phyloP scores from a whole-genome alignment of 1,139 yeast species.

The Pichia sp. region DNA sequence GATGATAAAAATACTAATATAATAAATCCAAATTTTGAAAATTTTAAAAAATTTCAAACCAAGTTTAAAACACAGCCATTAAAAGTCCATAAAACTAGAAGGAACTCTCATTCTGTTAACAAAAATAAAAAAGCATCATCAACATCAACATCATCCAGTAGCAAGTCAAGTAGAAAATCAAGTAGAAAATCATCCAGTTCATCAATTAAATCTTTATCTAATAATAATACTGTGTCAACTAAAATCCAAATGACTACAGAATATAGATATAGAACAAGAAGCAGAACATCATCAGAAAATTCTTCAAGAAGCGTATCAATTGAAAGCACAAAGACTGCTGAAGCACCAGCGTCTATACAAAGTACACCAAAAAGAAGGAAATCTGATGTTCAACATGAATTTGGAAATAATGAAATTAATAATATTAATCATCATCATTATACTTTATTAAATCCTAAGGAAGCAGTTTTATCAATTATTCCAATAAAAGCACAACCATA shows the following conservation, averaged over 20 bases:
- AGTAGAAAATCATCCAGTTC: slow-evolving; percentile 7
- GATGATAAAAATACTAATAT: background rate
- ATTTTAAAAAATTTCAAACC: slow-evolving; percentile 8
- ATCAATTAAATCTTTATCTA: background rate
- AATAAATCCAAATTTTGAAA: background rate
- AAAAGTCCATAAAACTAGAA: slow-evolving; percentile 12
- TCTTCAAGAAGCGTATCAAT: slow-evolving; percentile 7
- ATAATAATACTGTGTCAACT: background rate
- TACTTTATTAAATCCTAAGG: background rate
- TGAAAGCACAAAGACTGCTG: slow-evolving; percentile 14
- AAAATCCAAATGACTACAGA: background rate
- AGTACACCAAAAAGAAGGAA: slow-evolving; percentile 5
- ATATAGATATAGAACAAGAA: slow-evolving; percentile 1
- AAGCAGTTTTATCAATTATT: background rate
- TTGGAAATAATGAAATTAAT: no score
- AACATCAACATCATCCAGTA: background rate
- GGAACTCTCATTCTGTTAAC: slow-evolving; percentile 7
- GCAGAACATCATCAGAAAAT: slow-evolving; percentile 6
- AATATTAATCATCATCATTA: no score
- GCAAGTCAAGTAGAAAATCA: background rate
- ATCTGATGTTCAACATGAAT: no score
- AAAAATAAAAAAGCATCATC: background rate
- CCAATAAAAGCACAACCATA: slow-evolving; percentile 2
- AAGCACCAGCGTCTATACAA: slow-evolving; percentile 15
- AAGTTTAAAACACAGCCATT: slow-evolving; percentile 8